Percentiles rank a stretch among this genome's conserved stretches.
phyloP scores from a whole-genome alignment of 2,329 filamentous ascomycete species.

The Samsoniella hepiali region DNA sequence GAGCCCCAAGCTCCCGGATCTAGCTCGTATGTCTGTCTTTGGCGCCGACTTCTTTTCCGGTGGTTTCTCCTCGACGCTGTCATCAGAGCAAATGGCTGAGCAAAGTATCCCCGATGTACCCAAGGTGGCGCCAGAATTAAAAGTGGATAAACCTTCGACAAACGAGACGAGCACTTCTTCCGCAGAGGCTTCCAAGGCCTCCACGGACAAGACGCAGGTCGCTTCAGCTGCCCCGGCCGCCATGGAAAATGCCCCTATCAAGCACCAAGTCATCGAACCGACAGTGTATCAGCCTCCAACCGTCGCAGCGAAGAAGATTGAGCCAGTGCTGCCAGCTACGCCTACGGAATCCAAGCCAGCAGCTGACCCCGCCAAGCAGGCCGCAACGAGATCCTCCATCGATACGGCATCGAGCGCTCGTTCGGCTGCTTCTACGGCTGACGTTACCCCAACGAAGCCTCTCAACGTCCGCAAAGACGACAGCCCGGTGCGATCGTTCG shows the following conservation, averaged over 20 bases:
- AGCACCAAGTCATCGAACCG: background rate
- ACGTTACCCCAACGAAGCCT: constrained; percentile 43
- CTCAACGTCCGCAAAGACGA: constrained; percentile 41
- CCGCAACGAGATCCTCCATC: background rate
- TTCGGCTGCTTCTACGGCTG: constrained; percentile 16
- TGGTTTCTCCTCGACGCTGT: constrained; percentile 6
- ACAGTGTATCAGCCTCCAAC: background rate
- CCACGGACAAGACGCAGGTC: background rate
- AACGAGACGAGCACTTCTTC: background rate
- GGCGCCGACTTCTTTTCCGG: constrained; percentile 54
- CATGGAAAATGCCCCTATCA: background rate
- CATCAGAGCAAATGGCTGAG: constrained; percentile 21
- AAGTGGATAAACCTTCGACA: constrained; percentile 8
- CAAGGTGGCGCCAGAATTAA: constrained; percentile 10
- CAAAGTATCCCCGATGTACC: constrained; percentile 16
- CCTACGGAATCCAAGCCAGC: background rate
- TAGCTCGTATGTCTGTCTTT: constrained; percentile 59
- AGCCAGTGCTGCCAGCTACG: background rate
- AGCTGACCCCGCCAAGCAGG: background rate
- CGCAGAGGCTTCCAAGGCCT: constrained; percentile 7
- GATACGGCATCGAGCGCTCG: background rate
- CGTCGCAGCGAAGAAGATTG: background rate
- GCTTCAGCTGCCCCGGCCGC: background rate
- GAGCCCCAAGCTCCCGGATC: constrained; percentile 56
- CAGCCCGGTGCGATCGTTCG: constrained; percentile 34